A percentile compares a stretch with the other conserved stretches of the same genome.
These are phyloP conservation scores for Colletotrichum tamarilloi DNA, from an alignment of 2,329 filamentous ascomycete species.

Conservation along the genomic window DNA sequence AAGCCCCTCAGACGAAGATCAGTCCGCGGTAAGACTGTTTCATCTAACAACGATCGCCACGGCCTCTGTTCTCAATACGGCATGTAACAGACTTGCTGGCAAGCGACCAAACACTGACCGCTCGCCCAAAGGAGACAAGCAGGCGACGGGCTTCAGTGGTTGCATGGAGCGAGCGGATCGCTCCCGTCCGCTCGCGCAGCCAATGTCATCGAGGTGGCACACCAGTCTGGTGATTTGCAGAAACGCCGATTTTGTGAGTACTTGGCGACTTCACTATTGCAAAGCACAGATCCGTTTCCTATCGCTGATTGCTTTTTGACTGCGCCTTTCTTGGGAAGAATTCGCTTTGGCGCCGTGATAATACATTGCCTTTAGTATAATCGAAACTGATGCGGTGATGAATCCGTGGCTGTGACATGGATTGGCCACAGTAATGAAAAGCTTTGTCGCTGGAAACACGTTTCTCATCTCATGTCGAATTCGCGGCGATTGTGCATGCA, in stretches of 20 bases:
- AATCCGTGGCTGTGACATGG: neutral
- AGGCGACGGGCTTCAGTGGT: constrained; percentile 28
- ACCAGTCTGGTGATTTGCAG: constrained; percentile 3
- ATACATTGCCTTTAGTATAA: neutral
- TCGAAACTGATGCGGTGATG: neutral
- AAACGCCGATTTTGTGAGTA: neutral
- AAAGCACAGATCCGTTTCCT: neutral
- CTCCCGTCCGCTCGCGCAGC: constrained; percentile 30
- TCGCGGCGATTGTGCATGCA: neutral
- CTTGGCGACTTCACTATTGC: neutral
- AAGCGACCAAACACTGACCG: constrained; percentile 24
- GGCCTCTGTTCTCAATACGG: constrained; percentile 32
- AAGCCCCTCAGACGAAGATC: constrained; percentile 32
- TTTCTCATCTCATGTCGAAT: constrained; percentile 13
- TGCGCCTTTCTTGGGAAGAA: neutral
- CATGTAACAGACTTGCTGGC: constrained; percentile 23
- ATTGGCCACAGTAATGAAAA: neutral
- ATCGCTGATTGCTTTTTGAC: neutral
- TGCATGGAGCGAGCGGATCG: constrained; percentile 34
- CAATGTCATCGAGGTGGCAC: constrained; percentile 8
- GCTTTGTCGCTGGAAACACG: constrained; percentile 9
- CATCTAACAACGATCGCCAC: constrained; percentile 31
- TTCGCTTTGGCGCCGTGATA: neutral
- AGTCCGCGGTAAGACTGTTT: constrained; percentile 36
- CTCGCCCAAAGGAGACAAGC: constrained; percentile 25